Percentiles rank a stretch among this genome's conserved stretches.
phyloP scores from a whole-genome alignment of 129 eudicot species.

The Centrapalus pauciflorus region DNA sequence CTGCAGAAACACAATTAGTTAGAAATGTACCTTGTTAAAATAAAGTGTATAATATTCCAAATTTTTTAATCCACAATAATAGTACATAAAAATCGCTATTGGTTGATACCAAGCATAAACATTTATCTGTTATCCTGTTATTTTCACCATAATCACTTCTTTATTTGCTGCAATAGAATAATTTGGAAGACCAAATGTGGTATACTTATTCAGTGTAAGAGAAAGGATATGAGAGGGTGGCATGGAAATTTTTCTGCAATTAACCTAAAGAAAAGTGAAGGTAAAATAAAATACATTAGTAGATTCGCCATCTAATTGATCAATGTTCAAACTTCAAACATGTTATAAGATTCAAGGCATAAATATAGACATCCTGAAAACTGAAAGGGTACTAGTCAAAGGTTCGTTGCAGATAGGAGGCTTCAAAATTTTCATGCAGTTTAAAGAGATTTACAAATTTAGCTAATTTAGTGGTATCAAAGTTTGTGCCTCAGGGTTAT shows the following conservation, averaged over 20 bases:
- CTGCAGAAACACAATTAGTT: constrained; percentile 27
- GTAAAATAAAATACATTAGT: neutral
- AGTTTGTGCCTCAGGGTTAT: neutral
- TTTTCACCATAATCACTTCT: neutral
- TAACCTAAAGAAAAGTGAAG: neutral
- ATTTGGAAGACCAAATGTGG: neutral
- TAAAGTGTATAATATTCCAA: neutral
- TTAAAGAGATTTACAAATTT: neutral
- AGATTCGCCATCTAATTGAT: neutral
- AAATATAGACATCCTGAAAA: neutral
- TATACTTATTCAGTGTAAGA: neutral
- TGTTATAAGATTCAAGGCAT: no score
- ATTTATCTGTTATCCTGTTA: neutral
- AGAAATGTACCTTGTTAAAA: neutral
- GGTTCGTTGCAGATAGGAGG: neutral
- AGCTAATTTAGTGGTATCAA: neutral
- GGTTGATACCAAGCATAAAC: neutral
- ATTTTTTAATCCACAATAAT: neutral
- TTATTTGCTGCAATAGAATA: neutral
- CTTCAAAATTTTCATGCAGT: neutral
- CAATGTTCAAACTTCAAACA: neutral
- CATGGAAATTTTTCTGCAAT: neutral
- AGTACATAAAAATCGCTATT: neutral
- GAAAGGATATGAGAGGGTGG: neutral
- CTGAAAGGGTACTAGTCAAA: neutral